These are phyloP conservation scores for Xylaria sp. DNA, from an alignment of 2,329 filamentous ascomycete genomes.

Conservation along the genomic window DNA sequence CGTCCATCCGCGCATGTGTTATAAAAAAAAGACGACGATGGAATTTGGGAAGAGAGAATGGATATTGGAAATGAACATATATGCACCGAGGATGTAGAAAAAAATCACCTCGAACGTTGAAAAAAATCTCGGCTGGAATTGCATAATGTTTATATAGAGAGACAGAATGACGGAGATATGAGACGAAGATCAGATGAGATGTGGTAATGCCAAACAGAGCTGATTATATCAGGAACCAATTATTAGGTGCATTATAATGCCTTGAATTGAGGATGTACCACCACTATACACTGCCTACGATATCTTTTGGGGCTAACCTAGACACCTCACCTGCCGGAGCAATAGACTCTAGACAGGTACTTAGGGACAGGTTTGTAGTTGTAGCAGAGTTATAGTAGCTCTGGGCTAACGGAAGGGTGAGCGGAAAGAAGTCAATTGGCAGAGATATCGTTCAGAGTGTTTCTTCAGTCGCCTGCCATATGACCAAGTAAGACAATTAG, in stretches of 20 bases:
- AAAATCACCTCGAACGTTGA: not conserved
- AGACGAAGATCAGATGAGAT: not conserved
- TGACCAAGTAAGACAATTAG: not conserved
- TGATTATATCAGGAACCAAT: conserved; percentile 12
- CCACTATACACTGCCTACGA: not conserved
- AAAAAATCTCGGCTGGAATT: conserved; percentile 16
- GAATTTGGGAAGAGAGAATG: not conserved
- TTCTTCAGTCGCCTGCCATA: not conserved
- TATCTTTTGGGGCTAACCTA: not conserved
- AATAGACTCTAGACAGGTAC: not conserved
- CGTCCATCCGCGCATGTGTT: not conserved
- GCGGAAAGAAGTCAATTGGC: too few relatives aligned
- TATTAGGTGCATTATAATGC: conserved; percentile 1
- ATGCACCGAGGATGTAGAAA: conserved; percentile 22
- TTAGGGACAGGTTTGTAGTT: not conserved
- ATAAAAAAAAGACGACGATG: not conserved
- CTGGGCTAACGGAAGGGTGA: not conserved
- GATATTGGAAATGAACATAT: conserved; percentile 1
- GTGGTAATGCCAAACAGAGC: conserved; percentile 14
- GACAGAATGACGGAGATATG: not conserved
- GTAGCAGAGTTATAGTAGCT: not conserved
- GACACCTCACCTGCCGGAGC: not conserved
- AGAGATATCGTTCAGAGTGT: too few relatives aligned
- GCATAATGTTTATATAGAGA: conserved; percentile 26
- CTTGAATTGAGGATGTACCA: conserved; percentile 9